Conservation (phyloP, 1,284 basidiomycete species). For the Puccinia polysora region DNA sequence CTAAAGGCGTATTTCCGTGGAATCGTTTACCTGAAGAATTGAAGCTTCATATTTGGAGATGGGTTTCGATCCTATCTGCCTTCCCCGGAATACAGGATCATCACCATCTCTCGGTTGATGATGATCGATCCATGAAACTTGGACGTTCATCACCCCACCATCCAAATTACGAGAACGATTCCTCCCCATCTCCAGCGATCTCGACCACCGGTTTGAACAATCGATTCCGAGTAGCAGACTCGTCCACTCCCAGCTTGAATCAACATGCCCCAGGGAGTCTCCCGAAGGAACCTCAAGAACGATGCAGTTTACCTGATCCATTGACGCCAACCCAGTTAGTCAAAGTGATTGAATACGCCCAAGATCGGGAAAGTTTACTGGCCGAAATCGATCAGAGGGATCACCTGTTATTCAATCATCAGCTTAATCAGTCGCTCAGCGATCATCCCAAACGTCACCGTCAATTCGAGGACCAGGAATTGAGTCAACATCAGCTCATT, state of each 20-base stretch:
- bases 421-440: background rate
- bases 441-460: background rate
- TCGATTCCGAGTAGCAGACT: background rate
- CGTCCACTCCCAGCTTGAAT: background rate
- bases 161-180: too few species aligned
- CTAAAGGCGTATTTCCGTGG: conserved; percentile 2
- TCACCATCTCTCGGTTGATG: background rate
- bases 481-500: background rate
- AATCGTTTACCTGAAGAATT: conserved; percentile 26
- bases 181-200: too few species aligned
- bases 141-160: too few species aligned
- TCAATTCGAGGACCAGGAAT: background rate
- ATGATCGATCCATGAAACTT: background rate
- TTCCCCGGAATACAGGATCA: conserved; percentile 12
- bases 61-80: conserved; percentile 11
- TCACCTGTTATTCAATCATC: background rate
- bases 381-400: background rate
- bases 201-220: too few species aligned
- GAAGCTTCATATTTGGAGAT: conserved; percentile 22
- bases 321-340: conserved; percentile 6
- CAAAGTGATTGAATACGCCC: background rate
- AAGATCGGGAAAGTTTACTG: conserved; percentile 3
- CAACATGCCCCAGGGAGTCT: background rate
- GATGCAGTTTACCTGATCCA: conserved; percentile 25
- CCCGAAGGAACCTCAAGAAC: background rate